Conservation (phyloP, 148 eudicot species). For the Silene uniflora region DNA sequence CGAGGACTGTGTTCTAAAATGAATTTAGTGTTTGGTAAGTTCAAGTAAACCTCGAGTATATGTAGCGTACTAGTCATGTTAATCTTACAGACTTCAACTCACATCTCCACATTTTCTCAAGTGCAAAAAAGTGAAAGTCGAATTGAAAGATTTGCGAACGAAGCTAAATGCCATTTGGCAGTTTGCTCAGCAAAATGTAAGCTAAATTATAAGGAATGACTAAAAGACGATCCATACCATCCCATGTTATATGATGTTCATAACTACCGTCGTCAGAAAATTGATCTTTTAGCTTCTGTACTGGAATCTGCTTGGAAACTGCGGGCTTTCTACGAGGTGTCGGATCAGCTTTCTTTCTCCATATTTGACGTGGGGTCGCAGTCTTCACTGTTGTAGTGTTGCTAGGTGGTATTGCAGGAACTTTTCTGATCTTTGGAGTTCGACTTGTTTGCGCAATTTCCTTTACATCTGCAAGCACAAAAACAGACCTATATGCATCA, state of each 20-base stretch:
- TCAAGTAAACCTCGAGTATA: too few species aligned
- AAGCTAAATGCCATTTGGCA: background rate
- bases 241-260: conserved; percentile 21
- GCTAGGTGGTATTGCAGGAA: conserved; percentile 4
- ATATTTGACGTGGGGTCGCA: conserved; percentile 10
- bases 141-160: background rate
- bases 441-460: conserved; percentile 5
- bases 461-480: conserved; percentile 12
- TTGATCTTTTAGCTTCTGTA: background rate
- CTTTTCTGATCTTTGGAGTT: background rate
- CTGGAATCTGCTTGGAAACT: background rate
- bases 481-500: conserved; percentile 5
- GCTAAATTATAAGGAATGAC: background rate
- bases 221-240: conserved; percentile 20
- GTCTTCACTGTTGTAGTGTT: conserved; percentile 5
- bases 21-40: too few species aligned
- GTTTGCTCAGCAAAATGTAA: background rate
- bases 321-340: conserved; percentile 5
- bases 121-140: background rate
- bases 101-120: too few species aligned
- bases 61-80: too few species aligned
- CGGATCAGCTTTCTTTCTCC: conserved; percentile 8
- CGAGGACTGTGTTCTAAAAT: too few species aligned
- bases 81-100: too few species aligned
- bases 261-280: background rate